These are phyloP conservation scores for Ballota nigra DNA, from an alignment of 257 asterid genomes.

Conservation along the genomic window DNA sequence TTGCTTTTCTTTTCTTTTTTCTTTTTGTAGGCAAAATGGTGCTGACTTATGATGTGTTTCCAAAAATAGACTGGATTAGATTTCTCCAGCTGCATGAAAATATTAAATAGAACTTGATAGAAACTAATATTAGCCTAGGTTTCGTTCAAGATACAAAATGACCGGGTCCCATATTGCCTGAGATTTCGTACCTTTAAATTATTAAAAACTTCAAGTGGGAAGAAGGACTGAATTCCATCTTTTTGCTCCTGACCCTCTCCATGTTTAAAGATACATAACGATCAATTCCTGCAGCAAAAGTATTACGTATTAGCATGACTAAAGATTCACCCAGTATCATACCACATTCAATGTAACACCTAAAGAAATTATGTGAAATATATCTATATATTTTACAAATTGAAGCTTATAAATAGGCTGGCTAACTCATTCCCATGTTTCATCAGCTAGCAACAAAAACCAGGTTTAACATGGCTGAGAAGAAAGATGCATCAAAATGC, in stretches of 20 bases:
- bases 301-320: not conserved
- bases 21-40: not conserved
- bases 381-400: not conserved
- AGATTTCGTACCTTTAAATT: conserved; percentile 7
- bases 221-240: conserved; percentile 8
- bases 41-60: not conserved
- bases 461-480: conserved; percentile 22
- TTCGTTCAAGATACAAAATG: not conserved
- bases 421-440: not conserved
- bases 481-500: conserved; percentile 11
- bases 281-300: not conserved
- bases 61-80: not conserved
- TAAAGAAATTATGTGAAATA: not conserved
- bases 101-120: not conserved
- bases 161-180: conserved; percentile 2
- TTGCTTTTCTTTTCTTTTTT: not conserved
- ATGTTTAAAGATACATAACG: conserved; percentile 8
- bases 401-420: conserved; percentile 24
- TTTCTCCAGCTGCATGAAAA: not conserved
- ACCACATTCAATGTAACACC: conserved; percentile 21
- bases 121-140: not conserved
- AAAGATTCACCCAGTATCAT: not conserved
- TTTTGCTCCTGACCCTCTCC: conserved; percentile 2
- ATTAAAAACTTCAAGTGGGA: conserved; percentile 17
- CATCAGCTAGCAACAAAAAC: conserved; percentile 16